Percentiles rank a stretch among this genome's conserved stretches.
Evolutionary conservation across 352 stramenopile genomes (phyloP).

Genomic region (Phytophthora litchii): DNA sequence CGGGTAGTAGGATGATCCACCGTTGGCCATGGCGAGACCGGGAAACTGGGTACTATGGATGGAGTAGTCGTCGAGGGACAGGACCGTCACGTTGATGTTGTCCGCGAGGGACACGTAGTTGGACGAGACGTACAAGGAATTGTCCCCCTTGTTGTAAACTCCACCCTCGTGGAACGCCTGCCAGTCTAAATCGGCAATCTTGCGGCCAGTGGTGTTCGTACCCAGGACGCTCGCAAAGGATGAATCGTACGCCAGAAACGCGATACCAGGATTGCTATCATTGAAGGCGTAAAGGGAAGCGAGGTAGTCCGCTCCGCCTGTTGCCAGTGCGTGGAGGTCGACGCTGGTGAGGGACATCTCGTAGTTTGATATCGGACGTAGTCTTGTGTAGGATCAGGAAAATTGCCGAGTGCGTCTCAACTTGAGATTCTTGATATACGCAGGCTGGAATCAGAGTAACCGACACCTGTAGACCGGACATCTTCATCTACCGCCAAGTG

Average conservation of each 20-base stretch:
- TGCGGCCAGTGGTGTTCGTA: slow-evolving; percentile 4
- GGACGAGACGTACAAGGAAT: slow-evolving; percentile 27
- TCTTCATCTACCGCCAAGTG: too few relatives aligned
- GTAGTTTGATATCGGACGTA: too few relatives aligned
- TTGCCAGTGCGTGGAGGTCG: slow-evolving; percentile 26
- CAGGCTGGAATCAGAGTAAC: not conserved
- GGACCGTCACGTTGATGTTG: slow-evolving; percentile 29
- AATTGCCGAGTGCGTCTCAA: slow-evolving; percentile 4
- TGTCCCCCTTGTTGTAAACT: slow-evolving; percentile 31
- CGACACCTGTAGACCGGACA: not conserved
- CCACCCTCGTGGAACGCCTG: slow-evolving; percentile 26
- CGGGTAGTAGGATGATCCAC: slow-evolving; percentile 24
- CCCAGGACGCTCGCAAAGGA: slow-evolving; percentile 19
- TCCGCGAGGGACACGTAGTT: slow-evolving; percentile 19
- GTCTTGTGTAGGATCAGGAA: slow-evolving; percentile 4
- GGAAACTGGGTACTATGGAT: slow-evolving; percentile 20
- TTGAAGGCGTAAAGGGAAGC: slow-evolving; percentile 21
- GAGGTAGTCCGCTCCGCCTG: slow-evolving; percentile 22
- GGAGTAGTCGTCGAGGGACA: slow-evolving; percentile 23
- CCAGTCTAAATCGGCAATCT: slow-evolving; percentile 20
- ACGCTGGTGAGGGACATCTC: slow-evolving; percentile 22
- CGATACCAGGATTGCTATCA: slow-evolving; percentile 12
- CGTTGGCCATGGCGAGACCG: slow-evolving; percentile 20
- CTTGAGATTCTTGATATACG: too few relatives aligned
- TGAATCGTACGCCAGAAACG: slow-evolving; percentile 21